Evolutionary conservation across 2,329 filamentous ascomycete genomes (phyloP), one percentile per base, ranked within the genome.

Genomic region (Leptographium radiaticola): DNA sequence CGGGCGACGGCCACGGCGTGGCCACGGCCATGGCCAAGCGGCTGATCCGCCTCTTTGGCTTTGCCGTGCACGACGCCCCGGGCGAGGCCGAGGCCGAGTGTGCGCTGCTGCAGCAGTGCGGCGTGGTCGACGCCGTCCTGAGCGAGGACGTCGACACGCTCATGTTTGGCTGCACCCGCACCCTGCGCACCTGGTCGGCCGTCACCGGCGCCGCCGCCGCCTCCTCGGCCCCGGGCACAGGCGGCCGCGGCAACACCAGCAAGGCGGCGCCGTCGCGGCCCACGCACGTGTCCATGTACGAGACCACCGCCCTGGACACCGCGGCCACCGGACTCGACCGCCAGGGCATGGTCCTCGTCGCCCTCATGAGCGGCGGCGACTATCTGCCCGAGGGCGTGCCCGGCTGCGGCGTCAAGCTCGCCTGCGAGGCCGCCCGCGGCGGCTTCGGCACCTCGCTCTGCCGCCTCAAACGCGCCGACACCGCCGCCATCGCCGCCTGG

Each of bases 71-170:
- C 66, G 81, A 89, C 62, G 93, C 93, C 7, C 93, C 91, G 0
- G 93, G 93, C 11, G 93, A 98, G 65, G 93, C 91, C 4, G 93
- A 98, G 66, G 93, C 93, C 1, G 93, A 98, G 69, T 98, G 93
- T 60, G 93, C 93, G 0, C 70, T 93, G 16, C 69, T 98, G 4
- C 90, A 98, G 64, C 76, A 77, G 56, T 77, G 84, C 47, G 89
- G 89, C 0, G 73, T 95, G 10, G 90, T 95, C 1, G 93, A 98
- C 67, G 91, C 88, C 0, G 93, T 97, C 1, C 74, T 98, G 61
- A 96, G 88, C 66, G 90, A 98, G 66, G 93, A 98, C 72, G 89
- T 96, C 45, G 93, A 98, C 65, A 93, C 91, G 2, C 79, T 97
- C 62, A 97, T 97, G 91, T 97, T 97, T 70, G 93, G 93, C 1